These are phyloP conservation scores for Arabidopsis suecica DNA, from an alignment of 345 rosid species.

Conservation along the genomic window DNA sequence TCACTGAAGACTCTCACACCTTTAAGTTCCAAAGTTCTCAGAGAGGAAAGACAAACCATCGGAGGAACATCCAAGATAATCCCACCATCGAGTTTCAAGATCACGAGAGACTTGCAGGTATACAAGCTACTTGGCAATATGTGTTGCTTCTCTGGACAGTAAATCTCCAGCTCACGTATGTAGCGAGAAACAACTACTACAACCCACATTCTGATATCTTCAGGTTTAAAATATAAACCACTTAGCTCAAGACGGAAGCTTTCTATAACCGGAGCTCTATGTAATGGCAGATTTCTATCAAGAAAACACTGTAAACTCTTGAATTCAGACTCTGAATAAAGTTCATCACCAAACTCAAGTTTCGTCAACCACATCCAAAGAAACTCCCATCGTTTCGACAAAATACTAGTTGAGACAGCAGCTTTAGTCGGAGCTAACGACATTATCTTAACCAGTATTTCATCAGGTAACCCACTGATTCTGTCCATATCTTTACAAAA, in stretches of 20 bases:
- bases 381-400: neutral
- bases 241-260: neutral
- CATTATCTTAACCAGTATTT: neutral
- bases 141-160: too few relatives aligned
- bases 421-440: conserved; percentile 5
- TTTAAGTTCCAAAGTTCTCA: neutral
- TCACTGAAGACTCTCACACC: neutral
- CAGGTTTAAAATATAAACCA: too few relatives aligned
- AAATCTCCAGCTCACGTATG: too few relatives aligned
- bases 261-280: neutral
- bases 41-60: neutral
- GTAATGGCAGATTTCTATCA: neutral
- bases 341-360: neutral
- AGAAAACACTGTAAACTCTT: neutral
- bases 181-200: too few relatives aligned
- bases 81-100: neutral
- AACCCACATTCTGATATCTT: too few relatives aligned
- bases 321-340: neutral
- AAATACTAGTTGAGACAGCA: neutral
- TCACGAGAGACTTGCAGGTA: neutral
- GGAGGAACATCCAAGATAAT: neutral
- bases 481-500: neutral
- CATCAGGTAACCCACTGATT: conserved; percentile 10
- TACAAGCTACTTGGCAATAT: neutral
- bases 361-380: neutral